Evolutionary conservation across 805 yeast genomes (phyloP).

Genomic region (Ogataea nitratoaversa): DNA sequence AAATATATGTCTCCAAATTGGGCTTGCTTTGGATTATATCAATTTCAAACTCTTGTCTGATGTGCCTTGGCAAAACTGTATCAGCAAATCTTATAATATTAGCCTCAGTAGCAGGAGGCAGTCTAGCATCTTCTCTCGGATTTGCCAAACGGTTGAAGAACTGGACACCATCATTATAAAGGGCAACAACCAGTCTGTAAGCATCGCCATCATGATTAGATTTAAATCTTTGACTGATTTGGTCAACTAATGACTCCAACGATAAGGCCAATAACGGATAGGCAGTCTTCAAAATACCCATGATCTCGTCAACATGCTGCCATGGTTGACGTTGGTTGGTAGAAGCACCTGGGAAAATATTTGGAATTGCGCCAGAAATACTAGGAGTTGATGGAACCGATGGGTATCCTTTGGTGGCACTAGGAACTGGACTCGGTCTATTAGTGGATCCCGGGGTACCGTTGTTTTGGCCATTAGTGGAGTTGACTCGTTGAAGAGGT

Average conservation of each 20-base stretch:
- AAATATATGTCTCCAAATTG: constrained; percentile 79
- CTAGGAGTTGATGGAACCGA: constrained; percentile 10
- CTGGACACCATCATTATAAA: constrained; percentile 90
- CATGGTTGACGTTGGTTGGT: constrained; percentile 57
- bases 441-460: not conserved
- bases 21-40: constrained; percentile 89
- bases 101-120: constrained; percentile 89
- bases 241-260: constrained; percentile 92
- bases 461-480: constrained; percentile 1
- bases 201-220: constrained; percentile 95
- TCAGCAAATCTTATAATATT: constrained; percentile 88
- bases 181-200: constrained; percentile 85
- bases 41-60: constrained; percentile 83
- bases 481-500: constrained; percentile 3
- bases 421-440: constrained; percentile 3
- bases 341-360: constrained; percentile 1
- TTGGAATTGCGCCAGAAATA: constrained; percentile 2
- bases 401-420: not conserved
- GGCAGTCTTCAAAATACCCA: constrained; percentile 94
- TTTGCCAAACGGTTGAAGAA: constrained; percentile 80
- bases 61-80: constrained; percentile 83
- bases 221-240: constrained; percentile 89
- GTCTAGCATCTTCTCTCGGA: constrained; percentile 81
- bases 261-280: constrained; percentile 91
- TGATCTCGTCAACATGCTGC: constrained; percentile 88